A percentile compares a stretch with the other conserved stretches of the same genome.
Evolutionary conservation across 306 rosid species (phyloP).

Genomic region (Castanea crenata): DNA sequence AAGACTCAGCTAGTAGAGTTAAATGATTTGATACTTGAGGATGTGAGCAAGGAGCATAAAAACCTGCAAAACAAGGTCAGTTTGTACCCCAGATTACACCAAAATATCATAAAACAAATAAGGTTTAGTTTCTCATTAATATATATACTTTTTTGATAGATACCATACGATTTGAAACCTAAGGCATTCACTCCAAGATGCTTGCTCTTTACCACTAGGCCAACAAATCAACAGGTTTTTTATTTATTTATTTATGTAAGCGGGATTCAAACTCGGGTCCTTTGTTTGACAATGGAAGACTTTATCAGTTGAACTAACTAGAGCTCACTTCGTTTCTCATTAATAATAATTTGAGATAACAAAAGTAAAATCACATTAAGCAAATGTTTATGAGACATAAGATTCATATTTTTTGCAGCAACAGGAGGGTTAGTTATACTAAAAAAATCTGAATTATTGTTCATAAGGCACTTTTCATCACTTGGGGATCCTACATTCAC

Average conservation of each 20-base stretch:
- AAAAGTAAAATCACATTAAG: too few species aligned
- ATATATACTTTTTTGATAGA: too few species aligned
- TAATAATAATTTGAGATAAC: background rate
- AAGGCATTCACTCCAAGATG: too few species aligned
- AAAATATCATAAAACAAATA: background rate
- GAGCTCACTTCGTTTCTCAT: too few species aligned
- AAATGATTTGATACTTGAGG: constrained; percentile 78
- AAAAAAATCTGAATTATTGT: background rate
- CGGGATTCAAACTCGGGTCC: too few species aligned
- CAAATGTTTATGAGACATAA: background rate
- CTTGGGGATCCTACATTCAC: background rate
- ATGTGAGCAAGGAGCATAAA: constrained; percentile 90
- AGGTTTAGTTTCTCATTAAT: too few species aligned
- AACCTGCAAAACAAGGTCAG: constrained; percentile 48
- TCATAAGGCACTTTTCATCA: background rate
- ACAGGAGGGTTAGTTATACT: background rate
- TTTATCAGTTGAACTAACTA: too few species aligned
- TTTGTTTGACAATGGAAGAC: too few species aligned
- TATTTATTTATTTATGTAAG: too few species aligned
- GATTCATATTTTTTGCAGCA: background rate
- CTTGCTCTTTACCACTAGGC: too few species aligned
- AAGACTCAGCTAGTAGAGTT: constrained; percentile 73
- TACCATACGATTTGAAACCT: too few species aligned
- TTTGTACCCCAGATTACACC: constrained; percentile 15
- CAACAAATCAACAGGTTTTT: too few species aligned